A percentile compares a stretch with the other conserved stretches of the same genome.
Evolutionary conservation across 2,329 filamentous ascomycete species (phyloP).

Genomic region (Juglanconis oblonga): DNA sequence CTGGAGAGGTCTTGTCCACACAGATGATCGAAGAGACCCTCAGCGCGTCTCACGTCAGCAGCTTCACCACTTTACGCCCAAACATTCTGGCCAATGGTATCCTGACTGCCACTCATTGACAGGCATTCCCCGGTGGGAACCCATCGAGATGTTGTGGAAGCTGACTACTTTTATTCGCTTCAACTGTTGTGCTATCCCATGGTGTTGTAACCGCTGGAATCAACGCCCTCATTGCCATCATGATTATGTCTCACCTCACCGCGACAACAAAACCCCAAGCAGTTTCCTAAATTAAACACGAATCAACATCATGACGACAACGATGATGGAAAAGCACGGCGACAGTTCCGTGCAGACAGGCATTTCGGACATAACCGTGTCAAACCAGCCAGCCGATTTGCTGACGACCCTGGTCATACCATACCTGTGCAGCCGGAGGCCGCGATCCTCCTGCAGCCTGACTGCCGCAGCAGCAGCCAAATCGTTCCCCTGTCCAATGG

Average conservation of each 20-base stretch:
- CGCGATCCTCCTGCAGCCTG: not conserved
- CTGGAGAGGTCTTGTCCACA: constrained; percentile 10
- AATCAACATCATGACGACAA: not conserved
- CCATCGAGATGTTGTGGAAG: not conserved
- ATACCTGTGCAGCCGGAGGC: constrained; percentile 1
- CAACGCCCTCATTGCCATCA: not conserved
- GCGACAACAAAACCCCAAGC: not conserved
- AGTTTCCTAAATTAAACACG: not conserved
- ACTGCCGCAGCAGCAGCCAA: constrained; percentile 1
- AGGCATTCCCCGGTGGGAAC: not conserved
- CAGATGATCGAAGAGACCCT: not conserved
- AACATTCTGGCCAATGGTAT: not conserved
- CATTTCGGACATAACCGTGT: not conserved
- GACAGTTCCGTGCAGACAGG: not conserved
- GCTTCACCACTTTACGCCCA: constrained; percentile 5
- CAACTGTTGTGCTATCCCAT: not conserved
- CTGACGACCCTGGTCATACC: not conserved
- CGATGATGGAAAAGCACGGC: not conserved
- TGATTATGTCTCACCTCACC: not conserved
- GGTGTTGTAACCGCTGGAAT: not conserved
- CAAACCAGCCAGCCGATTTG: not conserved
- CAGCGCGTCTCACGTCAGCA: constrained; percentile 17
- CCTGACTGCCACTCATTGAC: too few relatives aligned
- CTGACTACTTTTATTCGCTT: not conserved
- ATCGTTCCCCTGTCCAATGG: constrained; percentile 7